Conservation (phyloP, 116 monocot species). For the Dioscorea cayenensis region DNA sequence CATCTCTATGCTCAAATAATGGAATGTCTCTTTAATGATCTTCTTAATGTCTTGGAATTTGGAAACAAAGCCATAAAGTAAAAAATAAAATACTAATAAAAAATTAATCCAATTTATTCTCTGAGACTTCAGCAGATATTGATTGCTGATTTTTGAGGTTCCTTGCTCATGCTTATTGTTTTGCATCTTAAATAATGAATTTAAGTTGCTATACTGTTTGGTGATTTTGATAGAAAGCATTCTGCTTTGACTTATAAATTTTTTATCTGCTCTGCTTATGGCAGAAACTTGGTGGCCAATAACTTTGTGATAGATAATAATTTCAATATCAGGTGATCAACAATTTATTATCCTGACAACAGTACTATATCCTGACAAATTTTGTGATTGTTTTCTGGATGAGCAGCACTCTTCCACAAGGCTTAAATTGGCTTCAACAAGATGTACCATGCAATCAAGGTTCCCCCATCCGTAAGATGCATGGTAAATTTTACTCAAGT, state of each 20-base stretch:
- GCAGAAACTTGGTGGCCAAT: slow-evolving; percentile 75
- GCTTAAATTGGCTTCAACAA: slow-evolving; percentile 71
- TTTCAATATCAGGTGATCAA: slow-evolving; percentile 49
- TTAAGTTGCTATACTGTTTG: too few species aligned
- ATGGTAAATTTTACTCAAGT: not conserved
- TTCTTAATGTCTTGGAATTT: too few species aligned
- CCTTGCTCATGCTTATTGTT: too few species aligned
- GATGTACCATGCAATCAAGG: slow-evolving; percentile 51
- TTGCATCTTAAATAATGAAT: too few species aligned
- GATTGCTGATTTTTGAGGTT: too few species aligned
- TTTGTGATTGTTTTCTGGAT: not conserved
- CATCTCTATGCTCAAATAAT: slow-evolving; percentile 38
- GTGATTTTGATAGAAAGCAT: too few species aligned
- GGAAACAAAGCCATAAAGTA: too few species aligned
- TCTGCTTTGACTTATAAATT: too few species aligned
- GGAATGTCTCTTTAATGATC: too few species aligned
- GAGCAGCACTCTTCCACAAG: slow-evolving; percentile 54
- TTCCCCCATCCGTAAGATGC: slow-evolving; percentile 61
- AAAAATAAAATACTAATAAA: too few species aligned
- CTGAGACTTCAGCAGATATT: too few species aligned
- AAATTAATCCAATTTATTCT: too few species aligned
- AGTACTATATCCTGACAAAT: not conserved
- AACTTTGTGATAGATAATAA: slow-evolving; percentile 54
- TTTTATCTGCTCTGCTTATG: not conserved
- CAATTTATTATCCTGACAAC: not conserved